Percentiles rank a stretch among this genome's conserved stretches.
Evolutionary conservation across 2,329 filamentous ascomycete genomes (phyloP).

Genomic region (Corniculantispora saksenae): DNA sequence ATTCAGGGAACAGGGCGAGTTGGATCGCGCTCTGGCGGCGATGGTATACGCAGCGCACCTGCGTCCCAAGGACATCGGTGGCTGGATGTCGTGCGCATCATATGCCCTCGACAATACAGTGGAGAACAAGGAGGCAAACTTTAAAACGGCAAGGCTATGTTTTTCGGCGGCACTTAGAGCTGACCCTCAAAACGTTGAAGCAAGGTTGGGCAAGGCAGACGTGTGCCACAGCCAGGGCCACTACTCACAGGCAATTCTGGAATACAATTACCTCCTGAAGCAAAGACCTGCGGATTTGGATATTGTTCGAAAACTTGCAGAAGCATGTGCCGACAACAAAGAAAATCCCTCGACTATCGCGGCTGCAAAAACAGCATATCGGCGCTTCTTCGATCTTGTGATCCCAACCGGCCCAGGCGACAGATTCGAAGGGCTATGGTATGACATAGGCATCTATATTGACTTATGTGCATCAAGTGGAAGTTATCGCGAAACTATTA

Average conservation of each 20-base stretch:
- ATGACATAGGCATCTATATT: slow-evolving; percentile 80
- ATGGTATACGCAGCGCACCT: slow-evolving; percentile 64
- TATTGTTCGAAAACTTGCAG: slow-evolving; percentile 56
- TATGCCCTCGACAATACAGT: slow-evolving; percentile 55
- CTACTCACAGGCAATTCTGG: slow-evolving; percentile 53
- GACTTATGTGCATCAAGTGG: slow-evolving; percentile 72
- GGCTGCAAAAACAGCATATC: slow-evolving; percentile 51
- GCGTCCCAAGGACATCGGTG: slow-evolving; percentile 58
- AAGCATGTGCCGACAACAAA: slow-evolving; percentile 55
- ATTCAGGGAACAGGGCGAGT: slow-evolving; percentile 60
- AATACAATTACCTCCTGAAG: slow-evolving; percentile 58
- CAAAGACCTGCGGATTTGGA: slow-evolving; percentile 55
- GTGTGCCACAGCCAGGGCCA: slow-evolving; percentile 59
- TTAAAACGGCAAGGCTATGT: slow-evolving; percentile 58
- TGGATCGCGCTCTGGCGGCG: slow-evolving; percentile 58
- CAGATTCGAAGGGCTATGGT: slow-evolving; percentile 62
- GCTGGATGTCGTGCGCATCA: slow-evolving; percentile 61
- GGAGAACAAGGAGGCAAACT: slow-evolving; percentile 48
- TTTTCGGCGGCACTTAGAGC: slow-evolving; percentile 61
- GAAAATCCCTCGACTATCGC: slow-evolving; percentile 41
- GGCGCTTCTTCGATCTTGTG: slow-evolving; percentile 47
- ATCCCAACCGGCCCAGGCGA: slow-evolving; percentile 33
- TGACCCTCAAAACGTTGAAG: slow-evolving; percentile 57
- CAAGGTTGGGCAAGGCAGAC: slow-evolving; percentile 60
- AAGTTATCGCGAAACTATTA: slow-evolving; percentile 65